Percentiles rank a stretch among this genome's conserved stretches.
Conservation (phyloP, 108 stramenopile genomes). For the Conticribra weissflogii region DNA sequence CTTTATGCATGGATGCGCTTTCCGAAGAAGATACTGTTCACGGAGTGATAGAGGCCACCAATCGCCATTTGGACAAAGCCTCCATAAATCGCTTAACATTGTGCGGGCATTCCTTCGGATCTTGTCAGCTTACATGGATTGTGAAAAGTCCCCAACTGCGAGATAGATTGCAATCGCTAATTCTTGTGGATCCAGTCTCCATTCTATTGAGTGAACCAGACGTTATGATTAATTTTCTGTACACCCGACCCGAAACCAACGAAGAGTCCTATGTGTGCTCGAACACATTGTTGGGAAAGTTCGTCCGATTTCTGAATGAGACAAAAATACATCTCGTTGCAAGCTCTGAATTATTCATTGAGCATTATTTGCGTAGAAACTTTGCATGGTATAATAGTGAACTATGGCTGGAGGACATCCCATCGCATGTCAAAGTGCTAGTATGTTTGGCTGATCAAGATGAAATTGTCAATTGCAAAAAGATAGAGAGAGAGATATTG, state of each 20-base stretch:
- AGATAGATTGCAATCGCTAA: conserved; percentile 49
- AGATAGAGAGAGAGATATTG: conserved; percentile 59
- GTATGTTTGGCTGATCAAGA: conserved; percentile 73
- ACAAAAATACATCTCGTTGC: conserved; percentile 61
- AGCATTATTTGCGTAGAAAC: conserved; percentile 79
- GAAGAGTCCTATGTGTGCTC: conserved; percentile 8
- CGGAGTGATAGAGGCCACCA: conserved; percentile 65
- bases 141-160: conserved; percentile 35
- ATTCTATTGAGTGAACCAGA: conserved; percentile 83
- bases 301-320: conserved; percentile 50
- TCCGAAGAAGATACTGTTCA: conserved; percentile 68
- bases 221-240: conserved; percentile 85
- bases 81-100: conserved; percentile 39
- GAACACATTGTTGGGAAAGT: neutral
- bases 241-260: conserved; percentile 45
- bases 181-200: conserved; percentile 87
- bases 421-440: conserved; percentile 50
- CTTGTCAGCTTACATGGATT: conserved; percentile 80
- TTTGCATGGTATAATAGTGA: conserved; percentile 92
- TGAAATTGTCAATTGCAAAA: conserved; percentile 70
- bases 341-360: conserved; percentile 76
- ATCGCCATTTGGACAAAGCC: conserved; percentile 27
- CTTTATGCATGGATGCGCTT: conserved; percentile 48
- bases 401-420: conserved; percentile 86
- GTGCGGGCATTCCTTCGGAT: conserved; percentile 90